Percentiles rank a stretch among this genome's conserved stretches.
Conservation (phyloP, 148 eudicot species). For the Oxyria digyna region DNA sequence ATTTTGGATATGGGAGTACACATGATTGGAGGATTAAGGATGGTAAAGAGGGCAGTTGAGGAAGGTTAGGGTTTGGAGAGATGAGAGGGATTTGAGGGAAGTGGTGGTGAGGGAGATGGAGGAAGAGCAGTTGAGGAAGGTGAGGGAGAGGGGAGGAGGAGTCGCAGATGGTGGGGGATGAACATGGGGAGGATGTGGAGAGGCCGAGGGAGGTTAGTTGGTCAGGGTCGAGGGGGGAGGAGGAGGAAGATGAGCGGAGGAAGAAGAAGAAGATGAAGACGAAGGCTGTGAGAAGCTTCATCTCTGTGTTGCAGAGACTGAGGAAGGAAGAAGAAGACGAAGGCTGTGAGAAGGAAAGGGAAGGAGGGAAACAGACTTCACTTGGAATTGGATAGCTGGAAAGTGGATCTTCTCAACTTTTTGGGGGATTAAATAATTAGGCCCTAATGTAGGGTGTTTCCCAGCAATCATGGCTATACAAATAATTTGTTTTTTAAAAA, state of each 20-base stretch:
- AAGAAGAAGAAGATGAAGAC: conserved; percentile 2
- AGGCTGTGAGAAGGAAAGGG: neutral
- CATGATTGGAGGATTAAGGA: too few species aligned
- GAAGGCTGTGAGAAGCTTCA: conserved; percentile 6
- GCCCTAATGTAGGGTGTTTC: neutral
- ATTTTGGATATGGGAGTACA: too few species aligned
- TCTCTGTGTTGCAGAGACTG: neutral
- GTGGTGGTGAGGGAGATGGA: conserved; percentile 37
- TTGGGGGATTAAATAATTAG: neutral
- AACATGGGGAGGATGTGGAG: conserved; percentile 20
- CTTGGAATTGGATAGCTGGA: conserved; percentile 1
- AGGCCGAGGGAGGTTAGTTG: conserved; percentile 10
- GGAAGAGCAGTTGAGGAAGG: conserved; percentile 47
- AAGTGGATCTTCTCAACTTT: neutral
- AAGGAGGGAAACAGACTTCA: conserved; percentile 1
- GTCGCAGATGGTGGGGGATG: conserved; percentile 51
- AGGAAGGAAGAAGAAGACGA: too few species aligned
- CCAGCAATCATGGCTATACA: too few species aligned
- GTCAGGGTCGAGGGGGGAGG: conserved; percentile 13
- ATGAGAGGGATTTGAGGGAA: conserved; percentile 54
- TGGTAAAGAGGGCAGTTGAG: conserved; percentile 33
- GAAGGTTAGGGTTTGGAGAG: conserved; percentile 39
- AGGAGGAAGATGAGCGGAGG: conserved; percentile 10
- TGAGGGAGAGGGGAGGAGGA: conserved; percentile 47
- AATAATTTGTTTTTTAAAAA: too few species aligned